Evolutionary conservation across 2,329 filamentous ascomycete genomes (phyloP), one percentile per base, ranked within the genome.

Genomic region (Cladophialophora psammophila): DNA sequence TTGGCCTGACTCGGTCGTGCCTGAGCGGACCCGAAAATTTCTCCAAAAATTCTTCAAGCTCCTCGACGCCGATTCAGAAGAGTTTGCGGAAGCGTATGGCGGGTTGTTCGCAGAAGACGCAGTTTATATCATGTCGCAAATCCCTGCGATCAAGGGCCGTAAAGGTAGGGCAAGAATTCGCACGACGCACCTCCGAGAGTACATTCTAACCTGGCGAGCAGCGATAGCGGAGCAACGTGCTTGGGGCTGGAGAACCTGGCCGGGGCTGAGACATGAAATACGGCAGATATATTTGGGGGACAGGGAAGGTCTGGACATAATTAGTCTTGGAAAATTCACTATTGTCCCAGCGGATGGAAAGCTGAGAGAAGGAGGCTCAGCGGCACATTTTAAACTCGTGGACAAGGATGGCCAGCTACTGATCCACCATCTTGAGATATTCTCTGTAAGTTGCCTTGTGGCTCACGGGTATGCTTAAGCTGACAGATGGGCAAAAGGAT

Each of bases 381-480:
- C 40, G 40, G 40, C 40, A 12, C 10, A 42, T 42, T 42, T 42
- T n/a, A 42, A 42, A n/a, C 40, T 42, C 40, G 40, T 42, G 40
- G n/a, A 42, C 10, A 42, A 12, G 10, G 40, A 42, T 42, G 40
- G 40, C 40, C 10, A 42, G 10, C n/a, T 42, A n/a, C n/a, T 42
- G 12, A 42, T 42, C 10, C 40, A 42, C 10, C 12, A n/a, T 48
- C n/a, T 20, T 55, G 52, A 40, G 62, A 67, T 34, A 35, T 15
- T 32, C 40, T 36, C 8, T 59, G 13, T 18, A 67, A 13, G 8
- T 45, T 32, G 40, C 10, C 40, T 26, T 34, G 26, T 26, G 26
- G 2, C 3, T 26, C 26, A 26, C 2, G 26, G 26, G 26, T 3
- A 26, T 26, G 26, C 26, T 26, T 26, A 26, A 26, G 26, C 26